These are phyloP conservation scores for Tausonia pullulans DNA, from an alignment of 1,284 basidiomycete genomes.

Conservation along the genomic window DNA sequence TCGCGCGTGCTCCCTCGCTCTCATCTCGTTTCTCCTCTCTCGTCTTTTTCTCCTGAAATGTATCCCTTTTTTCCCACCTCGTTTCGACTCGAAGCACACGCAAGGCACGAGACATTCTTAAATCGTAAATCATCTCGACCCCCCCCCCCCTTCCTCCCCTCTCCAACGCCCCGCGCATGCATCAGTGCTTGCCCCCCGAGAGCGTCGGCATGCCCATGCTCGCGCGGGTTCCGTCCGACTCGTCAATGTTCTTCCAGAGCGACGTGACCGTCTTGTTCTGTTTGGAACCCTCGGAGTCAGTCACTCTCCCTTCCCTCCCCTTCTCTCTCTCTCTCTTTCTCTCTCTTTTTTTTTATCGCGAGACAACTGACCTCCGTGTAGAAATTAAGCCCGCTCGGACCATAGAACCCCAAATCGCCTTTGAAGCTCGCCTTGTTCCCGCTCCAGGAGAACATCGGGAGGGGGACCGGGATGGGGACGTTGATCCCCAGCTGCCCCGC, in stretches of 20 bases:
- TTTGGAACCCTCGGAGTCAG: constrained; percentile 21
- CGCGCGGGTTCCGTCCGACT: no score
- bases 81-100: no score
- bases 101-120: no score
- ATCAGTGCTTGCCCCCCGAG: no score
- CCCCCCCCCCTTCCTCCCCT: no score
- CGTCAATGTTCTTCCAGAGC: no score
- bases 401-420: constrained; percentile 83
- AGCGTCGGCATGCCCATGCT: no score
- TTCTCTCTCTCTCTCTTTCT: constrained; percentile 11
- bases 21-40: background rate
- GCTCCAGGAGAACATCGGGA: constrained; percentile 57
- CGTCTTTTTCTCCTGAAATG: no score
- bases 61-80: no score
- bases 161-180: no score
- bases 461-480: constrained; percentile 53
- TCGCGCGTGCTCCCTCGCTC: background rate
- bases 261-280: no score
- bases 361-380: constrained; percentile 64
- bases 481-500: constrained; percentile 92
- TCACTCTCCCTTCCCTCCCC: background rate
- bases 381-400: constrained; percentile 74
- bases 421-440: constrained; percentile 59
- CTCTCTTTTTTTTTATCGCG: background rate
- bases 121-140: no score